A percentile compares a stretch with the other conserved stretches of the same genome.
Evolutionary conservation across 768 basidiomycete genomes (phyloP).

Genomic region (Lactarius pseudohatsudake): DNA sequence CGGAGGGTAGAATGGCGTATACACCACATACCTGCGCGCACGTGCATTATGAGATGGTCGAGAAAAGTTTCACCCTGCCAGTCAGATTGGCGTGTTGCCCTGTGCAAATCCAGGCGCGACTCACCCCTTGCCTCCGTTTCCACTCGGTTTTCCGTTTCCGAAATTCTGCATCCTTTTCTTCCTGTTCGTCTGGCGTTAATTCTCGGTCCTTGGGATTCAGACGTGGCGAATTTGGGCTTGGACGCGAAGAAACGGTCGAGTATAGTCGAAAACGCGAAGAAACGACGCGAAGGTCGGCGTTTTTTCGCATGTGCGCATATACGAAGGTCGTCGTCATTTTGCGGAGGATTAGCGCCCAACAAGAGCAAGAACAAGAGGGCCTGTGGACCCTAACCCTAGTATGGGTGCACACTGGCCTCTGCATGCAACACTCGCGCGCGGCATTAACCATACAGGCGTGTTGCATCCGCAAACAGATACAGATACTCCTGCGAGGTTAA

Average conservation of each 20-base stretch:
- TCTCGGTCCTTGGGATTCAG: neutral
- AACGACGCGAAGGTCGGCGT: neutral
- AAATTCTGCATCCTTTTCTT: slow-evolving; percentile 30
- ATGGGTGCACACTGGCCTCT: too few species aligned
- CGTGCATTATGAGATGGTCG: slow-evolving; percentile 77
- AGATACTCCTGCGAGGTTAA: too few species aligned
- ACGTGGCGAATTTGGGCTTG: neutral
- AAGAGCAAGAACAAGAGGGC: too few species aligned
- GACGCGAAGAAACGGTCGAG: slow-evolving; percentile 5
- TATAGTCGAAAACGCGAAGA: slow-evolving; percentile 7
- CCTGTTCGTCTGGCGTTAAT: neutral
- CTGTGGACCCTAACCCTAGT: too few species aligned
- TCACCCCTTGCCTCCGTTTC: slow-evolving; percentile 69
- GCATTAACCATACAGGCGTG: too few species aligned
- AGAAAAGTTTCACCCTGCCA: slow-evolving; percentile 73
- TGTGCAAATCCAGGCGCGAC: slow-evolving; percentile 31
- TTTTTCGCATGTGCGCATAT: slow-evolving; percentile 1
- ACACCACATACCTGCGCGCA: slow-evolving; percentile 59
- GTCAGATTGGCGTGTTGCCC: slow-evolving; percentile 12
- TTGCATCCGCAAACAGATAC: too few species aligned
- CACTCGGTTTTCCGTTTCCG: slow-evolving; percentile 66
- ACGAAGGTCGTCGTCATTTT: neutral
- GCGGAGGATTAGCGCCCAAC: neutral
- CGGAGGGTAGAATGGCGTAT: neutral
- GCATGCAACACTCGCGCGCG: too few species aligned